Evolutionary conservation across 352 stramenopile species (phyloP), one percentile per base, ranked within the genome.

Genomic region (Phytopythium boreale): DNA sequence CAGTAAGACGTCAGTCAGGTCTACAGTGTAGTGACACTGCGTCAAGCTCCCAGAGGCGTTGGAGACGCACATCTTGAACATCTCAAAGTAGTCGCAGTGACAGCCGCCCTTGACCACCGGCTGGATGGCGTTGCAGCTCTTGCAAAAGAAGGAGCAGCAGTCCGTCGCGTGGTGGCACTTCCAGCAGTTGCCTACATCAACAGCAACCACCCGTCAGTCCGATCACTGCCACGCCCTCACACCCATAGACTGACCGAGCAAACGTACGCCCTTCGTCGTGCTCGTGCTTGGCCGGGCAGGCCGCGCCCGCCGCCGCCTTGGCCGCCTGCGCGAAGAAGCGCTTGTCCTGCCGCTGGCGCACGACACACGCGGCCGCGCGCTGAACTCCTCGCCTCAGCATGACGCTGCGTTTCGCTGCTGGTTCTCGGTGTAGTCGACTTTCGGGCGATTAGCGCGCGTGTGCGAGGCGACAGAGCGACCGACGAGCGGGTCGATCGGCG

Each of bases 41-140:
- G 26, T 56, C 61, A 7, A 26, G 43, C 26, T 36, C 61, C 27
- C 31, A n/a, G 8, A 3, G 29, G 11, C 19, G 17, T n/a, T 9
- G 9, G 15, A 44, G 31, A 77, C 72, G 64, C 75, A 93, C 87
- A 95, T 80, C 63, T 91, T 61, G 64, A 95, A 95, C 67, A 95
- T 80, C 68, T 92, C 85, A 72, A 95, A 93, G 75, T 91, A 93
- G 69, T 95, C 79, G 70, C 87, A 95, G 63, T 87, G 78, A 41
- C 77, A 80, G 53, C 75, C 71, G 26, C 53, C 59, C 34, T 82
- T 79, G 59, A 88, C 59, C 55, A 95, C 72, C 15, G 87, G 84
- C 65, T 93, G 87, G 64, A 95, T 95, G 39, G 79, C 77, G 52
- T 91, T 76, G 67, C 87, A 95, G 56, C 72, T 74, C 44, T 81